A percentile compares a stretch with the other conserved stretches of the same genome.
Evolutionary conservation across 192 early-diverging fungal species (phyloP).

Genomic region (Podila verticillata): DNA sequence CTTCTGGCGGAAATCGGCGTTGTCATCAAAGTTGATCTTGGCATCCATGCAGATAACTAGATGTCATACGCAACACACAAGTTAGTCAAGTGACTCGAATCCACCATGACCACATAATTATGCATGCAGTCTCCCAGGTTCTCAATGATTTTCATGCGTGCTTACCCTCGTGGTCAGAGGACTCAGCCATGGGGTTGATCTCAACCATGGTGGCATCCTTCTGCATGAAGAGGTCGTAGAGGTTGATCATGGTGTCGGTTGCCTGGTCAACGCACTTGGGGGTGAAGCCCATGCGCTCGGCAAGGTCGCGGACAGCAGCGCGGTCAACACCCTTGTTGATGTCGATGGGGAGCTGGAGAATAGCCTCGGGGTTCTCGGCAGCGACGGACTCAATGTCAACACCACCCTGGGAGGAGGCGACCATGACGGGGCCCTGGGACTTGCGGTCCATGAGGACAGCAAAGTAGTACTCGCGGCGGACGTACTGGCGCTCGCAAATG

Average conservation of each 20-base stretch:
- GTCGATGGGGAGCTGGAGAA: slow-evolving; percentile 91
- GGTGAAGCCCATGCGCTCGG: slow-evolving; percentile 90
- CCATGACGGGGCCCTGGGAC: slow-evolving; percentile 93
- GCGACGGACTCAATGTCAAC: slow-evolving; percentile 98
- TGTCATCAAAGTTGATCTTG: slow-evolving; percentile 99
- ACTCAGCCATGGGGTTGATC: slow-evolving; percentile 98
- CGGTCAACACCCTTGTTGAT: slow-evolving; percentile 84
- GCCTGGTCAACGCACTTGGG: slow-evolving; percentile 83
- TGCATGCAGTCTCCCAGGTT: neutral
- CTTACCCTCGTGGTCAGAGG: slow-evolving; percentile 82
- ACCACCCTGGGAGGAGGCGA: slow-evolving; percentile 97
- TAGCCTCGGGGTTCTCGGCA: slow-evolving; percentile 94
- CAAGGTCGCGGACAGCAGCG: slow-evolving; percentile 80
- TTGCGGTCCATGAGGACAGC: slow-evolving; percentile 98
- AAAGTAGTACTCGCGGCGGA: slow-evolving; percentile 99
- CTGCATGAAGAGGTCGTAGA: slow-evolving; percentile 97
- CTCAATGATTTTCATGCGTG: neutral
- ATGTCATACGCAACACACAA: neutral
- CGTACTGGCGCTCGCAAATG: slow-evolving; percentile 96
- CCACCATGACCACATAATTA: too few relatives aligned
- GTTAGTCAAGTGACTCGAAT: neutral
- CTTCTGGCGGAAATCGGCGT: slow-evolving; percentile 97
- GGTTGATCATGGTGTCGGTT: slow-evolving; percentile 88
- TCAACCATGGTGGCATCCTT: slow-evolving; percentile 98
- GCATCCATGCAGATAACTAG: slow-evolving; percentile 96